Percentiles rank a stretch among this genome's conserved stretches.
Evolutionary conservation across 371 early-diverging fungal species (phyloP).

Genomic region (Zancudomyces culisetae): DNA sequence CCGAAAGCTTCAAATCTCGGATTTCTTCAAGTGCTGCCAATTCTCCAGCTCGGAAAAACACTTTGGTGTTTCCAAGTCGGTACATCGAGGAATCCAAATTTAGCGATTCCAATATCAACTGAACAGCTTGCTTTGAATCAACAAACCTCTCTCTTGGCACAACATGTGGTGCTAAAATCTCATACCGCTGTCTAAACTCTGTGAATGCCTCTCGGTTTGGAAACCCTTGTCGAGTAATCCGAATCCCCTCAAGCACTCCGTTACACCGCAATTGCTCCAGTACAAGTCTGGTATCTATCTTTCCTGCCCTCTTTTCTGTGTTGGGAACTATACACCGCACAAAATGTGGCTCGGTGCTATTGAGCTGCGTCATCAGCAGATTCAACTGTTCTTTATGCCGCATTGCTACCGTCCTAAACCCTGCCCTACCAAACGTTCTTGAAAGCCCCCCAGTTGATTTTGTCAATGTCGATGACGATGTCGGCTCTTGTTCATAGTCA

Average conservation of each 20-base stretch:
- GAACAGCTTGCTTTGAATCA: conserved; percentile 70
- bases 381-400: conserved; percentile 90
- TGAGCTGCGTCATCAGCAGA: conserved; percentile 76
- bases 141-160: conserved; percentile 62
- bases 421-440: conserved; percentile 8
- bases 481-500: conserved; percentile 37
- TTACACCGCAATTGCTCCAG: conserved; percentile 96
- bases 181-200: conserved; percentile 93
- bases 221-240: conserved; percentile 96
- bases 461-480: conserved; percentile 8
- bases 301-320: conserved; percentile 72
- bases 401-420: conserved; percentile 93
- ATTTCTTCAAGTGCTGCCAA: conserved; percentile 92
- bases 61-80: conserved; percentile 85
- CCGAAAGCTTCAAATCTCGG: conserved; percentile 65
- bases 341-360: conserved; percentile 94
- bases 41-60: conserved; percentile 98
- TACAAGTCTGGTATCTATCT: conserved; percentile 66
- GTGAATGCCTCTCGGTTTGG: conserved; percentile 87
- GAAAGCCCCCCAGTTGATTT: conserved; percentile 4
- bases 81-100: conserved; percentile 58
- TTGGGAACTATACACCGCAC: conserved; percentile 99
- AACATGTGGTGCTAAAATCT: conserved; percentile 60
- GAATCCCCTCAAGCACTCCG: conserved; percentile 98
- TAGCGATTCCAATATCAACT: conserved; percentile 49